Evolutionary conservation across 2,329 filamentous ascomycete genomes (phyloP), one percentile per base, ranked within the genome.

Genomic region (Xylariomycetidae sp.): DNA sequence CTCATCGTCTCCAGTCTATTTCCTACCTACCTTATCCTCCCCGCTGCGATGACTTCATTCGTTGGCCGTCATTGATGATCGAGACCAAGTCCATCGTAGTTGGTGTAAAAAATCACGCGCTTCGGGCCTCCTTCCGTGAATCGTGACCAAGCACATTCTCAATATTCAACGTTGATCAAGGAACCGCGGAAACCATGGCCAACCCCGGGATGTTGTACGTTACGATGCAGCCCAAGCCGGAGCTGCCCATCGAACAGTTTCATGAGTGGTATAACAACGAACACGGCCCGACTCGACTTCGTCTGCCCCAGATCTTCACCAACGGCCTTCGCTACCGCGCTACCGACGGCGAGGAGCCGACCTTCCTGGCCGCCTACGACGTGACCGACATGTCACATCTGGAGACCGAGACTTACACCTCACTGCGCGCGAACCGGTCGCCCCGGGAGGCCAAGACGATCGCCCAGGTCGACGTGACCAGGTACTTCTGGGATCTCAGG

Each of bases 181-280:
- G n/a, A n/a, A n/a, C n/a, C n/a, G 10, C 26, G 15, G 15, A 5
- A 6, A 38, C 15, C 23, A 70, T 69, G 64, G 55, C 64, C 14
- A 33, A 66, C 59, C 74, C 74, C 8, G 86, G 86, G 39, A 77
- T 88, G 50, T 78, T 94, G 53, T 87, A 82, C 57, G 87, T 94
- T 47, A 88, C 85, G 12, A 93, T 93, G 82, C 79, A 89, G 61
- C 85, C 86, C 49, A 71, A 74, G 57, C 67, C 74, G 37, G 72
- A 71, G 46, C 70, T 87, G 48, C 67, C 79, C 35, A 60, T 72
- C 29, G 68, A 75, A 42, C 77, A 85, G 51, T 93, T 94, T 62
- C 83, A 93, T 60, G 85, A 93, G 57, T 90, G 85, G 85, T 94
- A 94, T 67, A 89, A 93, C 65, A 92, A 88, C 59, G 87, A 94